phyloP scores from a whole-genome alignment of 805 yeast species.

The Wilhelminamyces savonicus region DNA sequence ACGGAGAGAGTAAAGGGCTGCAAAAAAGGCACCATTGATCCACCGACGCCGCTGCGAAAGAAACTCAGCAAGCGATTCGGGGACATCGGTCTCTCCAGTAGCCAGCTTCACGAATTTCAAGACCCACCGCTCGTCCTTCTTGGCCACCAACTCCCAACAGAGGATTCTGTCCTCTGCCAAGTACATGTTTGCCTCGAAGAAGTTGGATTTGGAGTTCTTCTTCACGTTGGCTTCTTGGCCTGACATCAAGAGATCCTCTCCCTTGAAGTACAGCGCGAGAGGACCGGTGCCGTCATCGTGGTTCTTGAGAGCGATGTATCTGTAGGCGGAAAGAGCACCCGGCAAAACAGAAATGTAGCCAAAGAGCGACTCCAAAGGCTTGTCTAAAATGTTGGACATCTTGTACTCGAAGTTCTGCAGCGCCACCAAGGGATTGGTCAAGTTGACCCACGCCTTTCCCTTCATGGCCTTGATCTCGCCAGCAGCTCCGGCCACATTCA shows the following conservation, averaged over 20 bases:
- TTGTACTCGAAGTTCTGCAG: constrained; percentile 96
- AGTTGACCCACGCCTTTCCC: constrained; percentile 77
- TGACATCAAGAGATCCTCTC: constrained; percentile 51
- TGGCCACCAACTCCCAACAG: constrained; percentile 24
- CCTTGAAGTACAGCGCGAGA: constrained; percentile 79
- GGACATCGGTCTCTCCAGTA: constrained; percentile 25
- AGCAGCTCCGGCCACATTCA: constrained; percentile 98
- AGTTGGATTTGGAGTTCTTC: constrained; percentile 51
- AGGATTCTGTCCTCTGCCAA: constrained; percentile 23
- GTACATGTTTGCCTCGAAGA: constrained; percentile 74
- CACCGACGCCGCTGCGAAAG: constrained; percentile 23
- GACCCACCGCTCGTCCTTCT: constrained; percentile 21
- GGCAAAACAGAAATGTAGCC: constrained; percentile 93
- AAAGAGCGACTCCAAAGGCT: constrained; percentile 86
- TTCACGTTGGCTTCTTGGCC: constrained; percentile 11
- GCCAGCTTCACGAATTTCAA: constrained; percentile 24
- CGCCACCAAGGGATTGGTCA: constrained; percentile 88
- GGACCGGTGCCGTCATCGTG: constrained; percentile 93
- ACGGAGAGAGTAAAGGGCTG: constrained; percentile 20
- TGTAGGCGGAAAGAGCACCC: constrained; percentile 92
- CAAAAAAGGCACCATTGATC: constrained; percentile 26
- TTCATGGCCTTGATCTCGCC: constrained; percentile 96
- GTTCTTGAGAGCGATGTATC: constrained; percentile 80
- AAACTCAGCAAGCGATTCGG: constrained; percentile 20
- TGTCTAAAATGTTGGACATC: constrained; percentile 93